Base-by-base conservation (phyloP, 177 flowering plant genomes). In the Vitis hybrid region DNA sequence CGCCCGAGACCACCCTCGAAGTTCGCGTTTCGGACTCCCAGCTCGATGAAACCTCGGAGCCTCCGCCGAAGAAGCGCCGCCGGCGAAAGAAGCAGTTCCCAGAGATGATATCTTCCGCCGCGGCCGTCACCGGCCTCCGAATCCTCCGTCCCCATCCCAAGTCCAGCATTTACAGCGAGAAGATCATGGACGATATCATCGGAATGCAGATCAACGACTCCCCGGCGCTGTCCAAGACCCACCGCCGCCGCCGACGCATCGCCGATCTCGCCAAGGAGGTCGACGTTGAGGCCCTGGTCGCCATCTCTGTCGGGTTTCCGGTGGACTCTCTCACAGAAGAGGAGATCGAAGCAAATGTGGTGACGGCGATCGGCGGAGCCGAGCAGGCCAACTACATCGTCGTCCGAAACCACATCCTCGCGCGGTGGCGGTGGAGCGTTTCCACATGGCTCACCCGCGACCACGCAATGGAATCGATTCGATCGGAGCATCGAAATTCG, bases 401-500 rank as follows among this genome's bases (percentile, higher is more conserved):
- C 4, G 95, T 92, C 4, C 64, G 99, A 59, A 95, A 95, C 71
- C 98, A 94, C 82, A 89, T 95, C 61, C 83, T 95, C 0, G 78
- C 98, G 0, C 78, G 82, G 7, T 95, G 99, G 99, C 73, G 99
- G 18, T 89, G 97, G 11, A 90, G 92, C 71, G 94, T 89, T n/a
- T 71, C 79, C 1, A 75, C 76, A 1, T 89, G 96, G 96, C 68
- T 95, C 70, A 88, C 94, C 3, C 83, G 77, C 59, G 97, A 92
- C 3, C 89, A 85, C 3, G 89, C 87, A 9, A 76, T 88, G 12
- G 96, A 88, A 66, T 81, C 97, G 4, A 90, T 92, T 4, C 88
- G 92, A 1, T 73, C 86, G 1, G 97, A 94, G 80, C 92, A 89
- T 80, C 79, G 82, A 51, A 59, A 62, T 10, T 73, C 92, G 1